Evolutionary conservation across 2,329 filamentous ascomycete genomes (phyloP).

Genomic region (Xylaria sp.): DNA sequence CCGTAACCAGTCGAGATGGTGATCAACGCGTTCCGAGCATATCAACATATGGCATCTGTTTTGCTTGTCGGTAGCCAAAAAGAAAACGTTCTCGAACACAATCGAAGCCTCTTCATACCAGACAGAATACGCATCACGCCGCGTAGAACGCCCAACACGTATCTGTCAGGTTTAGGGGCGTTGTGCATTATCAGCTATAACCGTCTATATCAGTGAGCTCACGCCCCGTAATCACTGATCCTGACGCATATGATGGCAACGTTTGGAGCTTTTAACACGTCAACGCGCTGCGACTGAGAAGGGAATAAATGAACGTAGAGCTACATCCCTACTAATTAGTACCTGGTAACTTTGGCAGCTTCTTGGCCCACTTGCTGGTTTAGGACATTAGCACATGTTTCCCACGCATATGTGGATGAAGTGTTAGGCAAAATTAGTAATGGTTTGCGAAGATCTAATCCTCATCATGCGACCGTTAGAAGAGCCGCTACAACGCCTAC

Average conservation of each 20-base stretch:
- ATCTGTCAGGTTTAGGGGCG: background rate
- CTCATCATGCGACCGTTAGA: slow-evolving; percentile 3
- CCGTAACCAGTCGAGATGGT: slow-evolving; percentile 16
- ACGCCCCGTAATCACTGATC: too few species aligned
- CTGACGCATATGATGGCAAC: too few species aligned
- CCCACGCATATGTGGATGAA: background rate
- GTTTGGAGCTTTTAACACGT: too few species aligned
- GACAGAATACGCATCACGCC: background rate
- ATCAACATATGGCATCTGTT: slow-evolving; percentile 4
- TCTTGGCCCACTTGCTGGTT: background rate
- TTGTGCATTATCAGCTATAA: background rate
- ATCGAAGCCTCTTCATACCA: background rate
- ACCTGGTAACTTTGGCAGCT: background rate
- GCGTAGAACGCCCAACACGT: background rate
- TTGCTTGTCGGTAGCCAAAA: background rate
- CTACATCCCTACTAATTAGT: slow-evolving; percentile 5
- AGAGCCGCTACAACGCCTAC: background rate
- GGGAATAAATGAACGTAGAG: too few species aligned
- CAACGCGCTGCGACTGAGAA: too few species aligned
- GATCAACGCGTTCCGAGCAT: slow-evolving; percentile 10
- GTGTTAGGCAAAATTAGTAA: too few species aligned
- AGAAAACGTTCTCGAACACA: background rate
- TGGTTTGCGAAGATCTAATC: background rate
- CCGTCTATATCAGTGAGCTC: too few species aligned
- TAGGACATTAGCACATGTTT: background rate